These are phyloP conservation scores for Oenanthe javanica DNA, from an alignment of 140 eudicot genomes.

Conservation along the genomic window DNA sequence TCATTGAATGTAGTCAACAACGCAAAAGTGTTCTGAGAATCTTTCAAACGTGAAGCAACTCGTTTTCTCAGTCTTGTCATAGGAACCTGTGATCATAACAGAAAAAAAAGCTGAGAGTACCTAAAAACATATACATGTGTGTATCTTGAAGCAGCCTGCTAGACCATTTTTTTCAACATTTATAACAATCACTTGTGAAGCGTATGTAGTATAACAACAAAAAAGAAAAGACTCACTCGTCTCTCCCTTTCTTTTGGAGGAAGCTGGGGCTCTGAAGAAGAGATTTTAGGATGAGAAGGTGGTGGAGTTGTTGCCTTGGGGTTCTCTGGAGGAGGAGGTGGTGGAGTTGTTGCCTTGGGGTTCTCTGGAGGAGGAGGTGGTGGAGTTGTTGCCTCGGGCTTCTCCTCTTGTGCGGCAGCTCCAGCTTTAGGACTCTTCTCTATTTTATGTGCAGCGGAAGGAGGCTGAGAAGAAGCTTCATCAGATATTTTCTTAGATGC, in stretches of 20 bases:
- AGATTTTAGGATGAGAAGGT: conserved; percentile 47
- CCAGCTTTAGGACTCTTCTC: conserved; percentile 49
- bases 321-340: conserved; percentile 46
- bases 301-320: conserved; percentile 42
- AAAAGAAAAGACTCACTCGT: conserved; percentile 52
- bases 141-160: background rate
- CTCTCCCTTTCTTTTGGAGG: conserved; percentile 96
- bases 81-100: conserved; percentile 55
- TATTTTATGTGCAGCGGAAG: conserved; percentile 32
- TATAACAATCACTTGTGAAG: background rate
- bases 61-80: conserved; percentile 96
- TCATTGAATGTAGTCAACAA: conserved; percentile 91
- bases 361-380: conserved; percentile 46
- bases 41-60: conserved; percentile 92
- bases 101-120: conserved; percentile 15
- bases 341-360: conserved; percentile 35
- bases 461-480: conserved; percentile 37
- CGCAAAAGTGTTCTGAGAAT: conserved; percentile 96
- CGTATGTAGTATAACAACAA: background rate
- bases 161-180: background rate
- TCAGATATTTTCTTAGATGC: conserved; percentile 59
- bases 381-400: conserved; percentile 40
- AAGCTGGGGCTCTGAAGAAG: conserved; percentile 73
- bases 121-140: background rate
- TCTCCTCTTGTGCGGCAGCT: conserved; percentile 43